phyloP scores from a whole-genome alignment of 805 yeast species.

The Schwanniomyces vanrijiae region DNA sequence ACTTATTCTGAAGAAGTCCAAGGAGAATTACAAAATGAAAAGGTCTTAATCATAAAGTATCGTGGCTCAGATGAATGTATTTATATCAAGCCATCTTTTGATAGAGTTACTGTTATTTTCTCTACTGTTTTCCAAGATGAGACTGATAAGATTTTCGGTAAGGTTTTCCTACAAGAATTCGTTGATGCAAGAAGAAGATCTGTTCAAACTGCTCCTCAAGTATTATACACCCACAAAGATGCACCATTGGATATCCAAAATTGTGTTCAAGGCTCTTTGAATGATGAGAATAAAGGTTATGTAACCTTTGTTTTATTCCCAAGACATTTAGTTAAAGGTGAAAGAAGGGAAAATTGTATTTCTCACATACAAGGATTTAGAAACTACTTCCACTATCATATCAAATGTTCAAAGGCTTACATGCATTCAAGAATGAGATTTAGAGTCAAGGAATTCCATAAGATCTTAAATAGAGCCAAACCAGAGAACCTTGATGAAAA shows the following conservation, averaged over 20 bases:
- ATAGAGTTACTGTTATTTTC: conserved; percentile 94
- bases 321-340: conserved; percentile 63
- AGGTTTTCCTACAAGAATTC: conserved; percentile 88
- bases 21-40: conserved; percentile 47
- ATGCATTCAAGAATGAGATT: conserved; percentile 98
- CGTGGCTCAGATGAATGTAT: conserved; percentile 87
- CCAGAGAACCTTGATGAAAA: conserved; percentile 85
- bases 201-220: conserved; percentile 98
- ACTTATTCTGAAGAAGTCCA: conserved; percentile 46
- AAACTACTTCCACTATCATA: conserved; percentile 97
- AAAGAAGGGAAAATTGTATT: conserved; percentile 80
- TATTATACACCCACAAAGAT: conserved; percentile 81
- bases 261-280: conserved; percentile 39
- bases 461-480: conserved; percentile 94
- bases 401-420: conserved; percentile 96
- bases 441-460: conserved; percentile 90
- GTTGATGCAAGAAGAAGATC: conserved; percentile 95
- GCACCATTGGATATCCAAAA: conserved; percentile 79
- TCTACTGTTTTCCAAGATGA: conserved; percentile 95
- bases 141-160: conserved; percentile 89
- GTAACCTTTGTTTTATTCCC: conserved; percentile 78
- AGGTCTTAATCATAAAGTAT: conserved; percentile 71
- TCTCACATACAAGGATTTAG: conserved; percentile 90
- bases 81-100: conserved; percentile 87
- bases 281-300: conserved; percentile 46